phyloP scores from a whole-genome alignment of 2,329 filamentous ascomycete genomes.

The Stenocarpella maydis region DNA sequence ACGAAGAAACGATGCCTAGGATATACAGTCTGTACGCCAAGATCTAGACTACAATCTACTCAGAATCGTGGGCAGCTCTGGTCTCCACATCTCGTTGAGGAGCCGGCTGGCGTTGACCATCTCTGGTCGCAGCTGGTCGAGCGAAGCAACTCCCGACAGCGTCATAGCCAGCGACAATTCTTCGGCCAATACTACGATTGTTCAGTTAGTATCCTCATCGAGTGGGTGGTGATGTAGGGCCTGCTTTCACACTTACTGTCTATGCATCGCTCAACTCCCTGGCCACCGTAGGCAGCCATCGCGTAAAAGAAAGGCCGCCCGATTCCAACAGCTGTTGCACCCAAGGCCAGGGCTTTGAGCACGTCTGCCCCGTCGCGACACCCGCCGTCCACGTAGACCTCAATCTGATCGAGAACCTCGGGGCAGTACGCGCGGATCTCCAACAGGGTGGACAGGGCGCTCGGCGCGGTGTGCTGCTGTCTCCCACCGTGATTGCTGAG shows the following conservation, averaged over 20 bases:
- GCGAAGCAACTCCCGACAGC: conserved; percentile 56
- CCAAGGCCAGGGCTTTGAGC: conserved; percentile 61
- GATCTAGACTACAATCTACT: conserved; percentile 30
- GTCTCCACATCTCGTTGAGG: conserved; percentile 45
- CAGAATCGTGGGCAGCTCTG: conserved; percentile 41
- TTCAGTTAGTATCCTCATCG: background rate
- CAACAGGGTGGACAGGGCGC: conserved; percentile 48
- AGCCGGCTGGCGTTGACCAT: conserved; percentile 54
- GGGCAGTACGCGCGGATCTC: conserved; percentile 62
- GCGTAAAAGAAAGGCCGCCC: conserved; percentile 49
- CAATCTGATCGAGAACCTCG: conserved; percentile 57
- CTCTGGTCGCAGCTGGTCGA: conserved; percentile 58
- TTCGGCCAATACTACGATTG: conserved; percentile 37
- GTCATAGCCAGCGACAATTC: conserved; percentile 54
- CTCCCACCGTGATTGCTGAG: conserved; percentile 36
- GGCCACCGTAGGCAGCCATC: conserved; percentile 42
- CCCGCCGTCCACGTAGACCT: conserved; percentile 64
- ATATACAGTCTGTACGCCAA: conserved; percentile 1
- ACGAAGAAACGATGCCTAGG: background rate
- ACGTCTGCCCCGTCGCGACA: conserved; percentile 64
- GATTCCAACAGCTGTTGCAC: conserved; percentile 61
- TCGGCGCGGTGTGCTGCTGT: conserved; percentile 33
- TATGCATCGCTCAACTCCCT: conserved; percentile 31
- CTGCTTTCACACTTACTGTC: conserved; percentile 34
- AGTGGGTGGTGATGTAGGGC: background rate